A percentile compares a stretch with the other conserved stretches of the same genome.
phyloP scores from a whole-genome alignment of 768 basidiomycete species.

The Hirschioporus abietinus region DNA sequence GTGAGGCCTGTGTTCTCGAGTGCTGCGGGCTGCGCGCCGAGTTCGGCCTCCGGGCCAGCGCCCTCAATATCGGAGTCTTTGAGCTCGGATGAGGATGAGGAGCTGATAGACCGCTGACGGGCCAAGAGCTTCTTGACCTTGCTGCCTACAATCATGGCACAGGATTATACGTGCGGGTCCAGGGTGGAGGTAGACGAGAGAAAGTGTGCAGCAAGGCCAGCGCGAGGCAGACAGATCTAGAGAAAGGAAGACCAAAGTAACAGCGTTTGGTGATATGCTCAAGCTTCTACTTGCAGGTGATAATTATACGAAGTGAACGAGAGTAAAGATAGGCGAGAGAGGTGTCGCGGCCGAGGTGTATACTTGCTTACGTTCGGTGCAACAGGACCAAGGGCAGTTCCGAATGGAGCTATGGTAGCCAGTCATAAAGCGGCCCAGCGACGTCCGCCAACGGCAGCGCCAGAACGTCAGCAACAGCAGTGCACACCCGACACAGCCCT shows the following conservation, averaged over 20 bases:
- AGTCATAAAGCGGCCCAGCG: no score
- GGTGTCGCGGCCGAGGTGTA: neutral
- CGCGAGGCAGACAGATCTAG: no score
- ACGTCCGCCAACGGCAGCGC: neutral
- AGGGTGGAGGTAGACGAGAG: slow-evolving; percentile 4
- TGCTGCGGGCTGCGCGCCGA: slow-evolving; percentile 11
- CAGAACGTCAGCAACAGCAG: neutral
- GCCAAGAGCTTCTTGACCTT: neutral
- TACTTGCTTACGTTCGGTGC: neutral
- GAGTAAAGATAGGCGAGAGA: no score
- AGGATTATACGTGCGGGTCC: neutral
- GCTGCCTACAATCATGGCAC: neutral
- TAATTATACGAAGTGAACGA: neutral
- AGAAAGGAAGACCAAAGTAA: neutral
- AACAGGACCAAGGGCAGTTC: no score
- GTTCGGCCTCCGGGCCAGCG: slow-evolving; percentile 6
- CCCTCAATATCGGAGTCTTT: neutral
- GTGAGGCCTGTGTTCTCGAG: neutral
- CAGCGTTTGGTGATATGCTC: no score
- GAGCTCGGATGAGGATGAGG: neutral
- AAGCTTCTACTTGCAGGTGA: neutral
- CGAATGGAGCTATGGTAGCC: no score
- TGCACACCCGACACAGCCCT: neutral
- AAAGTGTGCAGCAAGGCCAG: neutral
- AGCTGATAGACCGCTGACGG: neutral